Percentiles rank a stretch among this genome's conserved stretches.
phyloP scores from a whole-genome alignment of 2,329 filamentous ascomycete species.

The Trichoderma oligosporum region DNA sequence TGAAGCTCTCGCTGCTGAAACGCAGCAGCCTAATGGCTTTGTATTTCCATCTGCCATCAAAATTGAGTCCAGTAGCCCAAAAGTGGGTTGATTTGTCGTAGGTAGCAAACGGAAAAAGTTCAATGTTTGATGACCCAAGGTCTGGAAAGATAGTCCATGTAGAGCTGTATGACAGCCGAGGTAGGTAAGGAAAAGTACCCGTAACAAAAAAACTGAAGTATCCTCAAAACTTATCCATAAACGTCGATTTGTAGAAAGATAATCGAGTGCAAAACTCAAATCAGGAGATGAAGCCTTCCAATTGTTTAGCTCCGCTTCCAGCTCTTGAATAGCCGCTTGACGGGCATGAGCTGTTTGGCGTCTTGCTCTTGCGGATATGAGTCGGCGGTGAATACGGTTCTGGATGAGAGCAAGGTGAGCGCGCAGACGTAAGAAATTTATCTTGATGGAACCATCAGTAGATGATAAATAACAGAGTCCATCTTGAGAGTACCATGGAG shows the following conservation, averaged over 20 bases:
- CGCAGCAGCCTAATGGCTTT: background rate
- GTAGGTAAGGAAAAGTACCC: background rate
- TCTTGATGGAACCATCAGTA: background rate
- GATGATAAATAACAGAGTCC: background rate
- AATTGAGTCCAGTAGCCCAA: background rate
- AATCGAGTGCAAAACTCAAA: background rate
- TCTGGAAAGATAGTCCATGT: background rate
- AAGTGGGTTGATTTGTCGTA: background rate
- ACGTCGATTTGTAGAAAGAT: background rate
- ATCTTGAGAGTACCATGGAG: background rate
- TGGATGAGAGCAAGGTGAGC: slow-evolving; percentile 7
- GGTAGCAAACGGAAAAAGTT: background rate
- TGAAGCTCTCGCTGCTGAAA: background rate
- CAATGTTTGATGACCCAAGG: background rate
- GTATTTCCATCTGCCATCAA: background rate
- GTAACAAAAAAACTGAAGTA: background rate
- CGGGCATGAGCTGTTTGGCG: background rate
- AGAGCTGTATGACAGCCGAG: background rate
- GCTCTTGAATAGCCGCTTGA: background rate
- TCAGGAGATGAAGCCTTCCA: background rate
- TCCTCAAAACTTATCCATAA: background rate
- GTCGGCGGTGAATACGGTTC: background rate
- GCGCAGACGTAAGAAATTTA: background rate
- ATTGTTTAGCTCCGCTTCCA: background rate
- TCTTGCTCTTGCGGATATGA: background rate